These are phyloP conservation scores for Boletus rubroflammeus DNA, from an alignment of 768 basidiomycete species.

Conservation along the genomic window DNA sequence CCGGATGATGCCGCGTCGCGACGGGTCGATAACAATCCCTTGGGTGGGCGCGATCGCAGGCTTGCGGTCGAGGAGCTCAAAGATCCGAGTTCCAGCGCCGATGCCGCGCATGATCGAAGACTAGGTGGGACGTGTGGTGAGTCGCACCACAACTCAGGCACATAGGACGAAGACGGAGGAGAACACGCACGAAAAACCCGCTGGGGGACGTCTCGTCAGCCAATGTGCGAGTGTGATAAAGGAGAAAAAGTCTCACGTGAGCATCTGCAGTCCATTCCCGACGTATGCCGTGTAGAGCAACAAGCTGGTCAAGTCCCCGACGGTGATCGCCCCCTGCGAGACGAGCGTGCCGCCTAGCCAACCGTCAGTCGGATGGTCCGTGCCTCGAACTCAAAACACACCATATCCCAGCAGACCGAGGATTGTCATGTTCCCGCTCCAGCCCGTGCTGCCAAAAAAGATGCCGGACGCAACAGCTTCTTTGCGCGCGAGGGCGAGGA, in stretches of 20 bases:
- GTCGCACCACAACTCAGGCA: background rate
- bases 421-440: conserved; percentile 92
- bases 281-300: conserved; percentile 91
- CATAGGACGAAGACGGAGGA: background rate
- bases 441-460: conserved; percentile 89
- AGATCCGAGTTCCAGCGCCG: conserved; percentile 90
- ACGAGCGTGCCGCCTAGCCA: conserved; percentile 83
- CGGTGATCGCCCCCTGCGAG: conserved; percentile 80
- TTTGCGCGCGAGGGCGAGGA: conserved; percentile 74
- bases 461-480: conserved; percentile 90
- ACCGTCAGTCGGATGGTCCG: background rate
- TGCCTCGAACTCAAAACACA: conserved; percentile 28
- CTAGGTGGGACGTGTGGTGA: conserved; percentile 35
- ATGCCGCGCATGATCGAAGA: conserved; percentile 96
- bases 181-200: conserved; percentile 37
- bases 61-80: conserved; percentile 81
- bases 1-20: conserved; percentile 63
- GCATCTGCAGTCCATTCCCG: conserved; percentile 73
- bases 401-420: conserved; percentile 90
- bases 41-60: conserved; percentile 66
- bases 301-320: conserved; percentile 87
- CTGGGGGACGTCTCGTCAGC: conserved; percentile 19
- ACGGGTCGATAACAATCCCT: conserved; percentile 54
- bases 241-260: conserved; percentile 51
- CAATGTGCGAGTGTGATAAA: background rate